A percentile compares a stretch with the other conserved stretches of the same genome.
Evolutionary conservation across 169 alveolate species (phyloP).

Genomic region (Babesia divergens): DNA sequence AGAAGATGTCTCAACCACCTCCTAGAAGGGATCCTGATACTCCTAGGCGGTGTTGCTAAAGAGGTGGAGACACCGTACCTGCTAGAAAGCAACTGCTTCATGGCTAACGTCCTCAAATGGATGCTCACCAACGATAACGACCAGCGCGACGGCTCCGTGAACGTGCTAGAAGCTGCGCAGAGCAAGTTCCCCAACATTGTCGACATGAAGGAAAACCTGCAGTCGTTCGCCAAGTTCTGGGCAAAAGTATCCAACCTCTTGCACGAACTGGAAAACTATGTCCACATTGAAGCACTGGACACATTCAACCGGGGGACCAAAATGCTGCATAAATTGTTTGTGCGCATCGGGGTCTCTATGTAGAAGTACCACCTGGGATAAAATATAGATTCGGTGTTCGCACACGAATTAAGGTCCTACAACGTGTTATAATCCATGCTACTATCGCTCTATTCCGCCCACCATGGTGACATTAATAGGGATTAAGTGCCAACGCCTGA

Average conservation of each 20-base stretch:
- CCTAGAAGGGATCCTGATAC: conserved; percentile 45
- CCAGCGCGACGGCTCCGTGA: background rate
- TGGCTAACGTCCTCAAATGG: conserved; percentile 41
- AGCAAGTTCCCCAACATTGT: conserved; percentile 48
- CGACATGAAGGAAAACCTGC: conserved; percentile 34
- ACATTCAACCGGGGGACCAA: conserved; percentile 43
- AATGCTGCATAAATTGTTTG: conserved; percentile 1
- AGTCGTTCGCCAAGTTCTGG: conserved; percentile 43
- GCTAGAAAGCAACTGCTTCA: conserved; percentile 27
- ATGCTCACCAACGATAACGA: conserved; percentile 5
- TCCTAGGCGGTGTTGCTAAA: conserved; percentile 61
- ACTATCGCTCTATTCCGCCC: too few species aligned
- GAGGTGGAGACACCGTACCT: conserved; percentile 31
- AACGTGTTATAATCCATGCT: too few species aligned
- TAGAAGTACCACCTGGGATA: too few species aligned
- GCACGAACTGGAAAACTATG: conserved; percentile 26
- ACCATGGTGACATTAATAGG: too few species aligned
- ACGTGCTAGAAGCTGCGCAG: background rate
- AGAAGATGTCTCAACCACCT: conserved; percentile 66
- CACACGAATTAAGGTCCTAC: too few species aligned
- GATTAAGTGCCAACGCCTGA: too few species aligned
- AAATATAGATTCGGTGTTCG: too few species aligned
- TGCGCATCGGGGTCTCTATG: background rate
- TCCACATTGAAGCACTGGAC: conserved; percentile 49
- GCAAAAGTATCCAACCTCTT: conserved; percentile 13